Conservation (phyloP, 2,329 filamentous ascomycete genomes). For the Colletotrichum gloeosporioides region DNA sequence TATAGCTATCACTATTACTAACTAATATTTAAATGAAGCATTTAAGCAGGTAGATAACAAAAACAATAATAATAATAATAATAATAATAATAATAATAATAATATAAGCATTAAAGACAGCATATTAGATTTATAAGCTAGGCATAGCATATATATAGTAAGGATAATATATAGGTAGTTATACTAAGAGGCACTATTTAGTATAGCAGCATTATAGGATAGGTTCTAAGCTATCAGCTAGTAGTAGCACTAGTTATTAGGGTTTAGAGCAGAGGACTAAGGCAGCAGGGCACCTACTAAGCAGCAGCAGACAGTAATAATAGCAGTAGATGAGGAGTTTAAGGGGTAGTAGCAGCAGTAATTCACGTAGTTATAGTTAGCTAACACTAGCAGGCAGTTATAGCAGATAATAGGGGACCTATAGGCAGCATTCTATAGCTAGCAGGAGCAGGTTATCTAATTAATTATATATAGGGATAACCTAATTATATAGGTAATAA, state of each 20-base stretch:
- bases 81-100: no score
- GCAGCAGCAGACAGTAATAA: no score
- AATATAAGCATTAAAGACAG: not conserved
- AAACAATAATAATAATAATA: no score
- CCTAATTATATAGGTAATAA: not conserved
- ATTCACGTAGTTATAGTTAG: no score
- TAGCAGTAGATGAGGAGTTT: no score
- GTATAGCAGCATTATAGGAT: no score
- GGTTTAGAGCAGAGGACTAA: no score
- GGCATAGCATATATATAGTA: not conserved
- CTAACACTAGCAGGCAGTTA: no score
- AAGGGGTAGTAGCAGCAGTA: no score
- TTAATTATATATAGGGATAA: not conserved
- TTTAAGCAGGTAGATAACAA: not conserved
- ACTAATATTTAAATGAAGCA: constrained; percentile 5
- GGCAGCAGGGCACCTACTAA: no score
- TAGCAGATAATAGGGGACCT: not conserved
- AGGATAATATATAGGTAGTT: not conserved
- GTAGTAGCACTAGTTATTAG: not conserved
- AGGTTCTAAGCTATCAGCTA: no score
- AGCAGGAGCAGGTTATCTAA: not conserved
- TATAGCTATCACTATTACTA: not conserved
- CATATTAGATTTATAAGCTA: not conserved
- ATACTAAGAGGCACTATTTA: not conserved
- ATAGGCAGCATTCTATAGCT: no score